Evolutionary conservation across 129 eudicot genomes (phyloP), one percentile per base, ranked within the genome.

Genomic region (Silybum marianum): DNA sequence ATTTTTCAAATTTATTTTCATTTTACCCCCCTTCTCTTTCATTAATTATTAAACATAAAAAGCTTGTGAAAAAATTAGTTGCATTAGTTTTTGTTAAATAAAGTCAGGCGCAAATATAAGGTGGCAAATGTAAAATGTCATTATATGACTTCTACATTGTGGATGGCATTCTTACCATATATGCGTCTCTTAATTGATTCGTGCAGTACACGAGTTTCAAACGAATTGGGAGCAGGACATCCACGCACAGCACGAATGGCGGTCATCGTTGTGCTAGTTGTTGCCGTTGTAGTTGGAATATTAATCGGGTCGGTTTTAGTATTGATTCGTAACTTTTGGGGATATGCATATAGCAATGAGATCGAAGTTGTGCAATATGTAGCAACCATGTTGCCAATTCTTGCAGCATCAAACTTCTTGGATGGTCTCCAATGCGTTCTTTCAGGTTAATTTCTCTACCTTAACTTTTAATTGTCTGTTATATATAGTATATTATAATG

Each of bases 211-310:
- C 79, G 99, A 69, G 95, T 95, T 25, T 88, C 99, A 63, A 95
- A 95, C 26, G 99, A 95, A 81, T 79, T 95, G 82, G 99, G 99
- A 38, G 97, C 97, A 40, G 93, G 94, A 25, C 89, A 82, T 85
- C 97, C 97, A 79, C 80, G 73, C 75, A 84, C 87, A 13, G 98
- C 99, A 48, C 88, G 88, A 0, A 66, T 89, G 42, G 92, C 97
- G 1, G 86, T 90, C 26, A 28, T 32, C 4, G 92, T 91, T 75
- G 99, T 92, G 60, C 30, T 89, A 22, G 79, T 72, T 10, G 80
- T 85, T 83, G 89, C 89, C 0, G 11, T 89, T 25, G 42, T 81
- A 0, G 90, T 88, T 68, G 93, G 99, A 48, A 58, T 89, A 19
- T 25, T 92, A 74, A 81, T 92, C 0, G 94, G 94, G 51, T 6